phyloP scores from a whole-genome alignment of 768 basidiomycete species.

The Suillus discolor region DNA sequence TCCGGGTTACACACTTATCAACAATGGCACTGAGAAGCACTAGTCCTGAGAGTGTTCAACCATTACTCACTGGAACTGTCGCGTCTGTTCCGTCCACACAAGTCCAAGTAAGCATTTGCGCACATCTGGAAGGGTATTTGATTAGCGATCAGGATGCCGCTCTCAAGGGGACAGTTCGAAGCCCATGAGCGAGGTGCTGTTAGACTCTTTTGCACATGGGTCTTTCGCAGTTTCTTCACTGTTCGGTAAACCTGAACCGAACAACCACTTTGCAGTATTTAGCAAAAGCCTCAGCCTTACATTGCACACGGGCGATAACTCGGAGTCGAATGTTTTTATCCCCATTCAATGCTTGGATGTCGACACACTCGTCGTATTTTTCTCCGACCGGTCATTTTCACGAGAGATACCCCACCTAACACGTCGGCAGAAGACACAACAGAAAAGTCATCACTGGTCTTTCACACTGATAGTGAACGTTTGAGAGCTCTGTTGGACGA shows the following conservation, averaged over 20 bases:
- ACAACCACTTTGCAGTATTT: constrained; percentile 6
- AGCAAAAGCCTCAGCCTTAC: not conserved
- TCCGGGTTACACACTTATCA: not conserved
- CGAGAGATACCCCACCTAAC: constrained; percentile 7
- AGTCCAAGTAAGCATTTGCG: constrained; percentile 14
- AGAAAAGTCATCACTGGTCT: not conserved
- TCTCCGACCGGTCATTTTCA: constrained; percentile 24
- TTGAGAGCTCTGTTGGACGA: constrained; percentile 21
- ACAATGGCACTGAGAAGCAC: constrained; percentile 12
- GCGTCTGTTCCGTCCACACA: not conserved
- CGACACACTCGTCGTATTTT: constrained; percentile 9
- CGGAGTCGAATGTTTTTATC: constrained; percentile 20
- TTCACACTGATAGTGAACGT: constrained; percentile 13
- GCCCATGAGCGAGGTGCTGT: constrained; percentile 14
- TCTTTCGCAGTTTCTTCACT: constrained; percentile 14
- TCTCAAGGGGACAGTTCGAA: constrained; percentile 14
- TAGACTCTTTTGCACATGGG: constrained; percentile 22
- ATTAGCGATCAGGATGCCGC: not conserved
- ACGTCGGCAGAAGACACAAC: not conserved
- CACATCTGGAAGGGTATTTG: not conserved
- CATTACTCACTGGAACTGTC: constrained; percentile 11
- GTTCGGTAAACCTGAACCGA: constrained; percentile 12
- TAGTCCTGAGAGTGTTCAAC: not conserved
- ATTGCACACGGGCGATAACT: constrained; percentile 18
- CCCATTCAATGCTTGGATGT: constrained; percentile 8